Conservation (phyloP, 768 basidiomycete species). For the Pleurotus sapidus region DNA sequence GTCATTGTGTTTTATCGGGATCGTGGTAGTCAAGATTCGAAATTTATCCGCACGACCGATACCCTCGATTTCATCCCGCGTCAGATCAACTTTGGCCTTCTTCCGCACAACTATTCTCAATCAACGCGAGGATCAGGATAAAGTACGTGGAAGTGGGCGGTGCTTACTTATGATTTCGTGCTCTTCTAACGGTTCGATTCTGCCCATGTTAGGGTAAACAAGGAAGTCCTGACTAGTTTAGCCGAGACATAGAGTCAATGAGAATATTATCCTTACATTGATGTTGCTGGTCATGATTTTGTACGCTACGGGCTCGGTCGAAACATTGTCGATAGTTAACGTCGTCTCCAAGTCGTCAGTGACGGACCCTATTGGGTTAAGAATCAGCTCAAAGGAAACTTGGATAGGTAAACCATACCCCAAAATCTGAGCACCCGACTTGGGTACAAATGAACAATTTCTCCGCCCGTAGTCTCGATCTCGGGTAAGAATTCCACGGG, state of each 20-base stretch:
- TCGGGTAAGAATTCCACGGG: slow-evolving; percentile 2
- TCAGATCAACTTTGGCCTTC: neutral
- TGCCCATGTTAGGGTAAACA: slow-evolving; percentile 4
- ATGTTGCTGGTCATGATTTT: slow-evolving; percentile 4
- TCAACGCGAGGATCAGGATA: neutral
- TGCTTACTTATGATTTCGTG: neutral
- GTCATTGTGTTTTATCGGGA: neutral
- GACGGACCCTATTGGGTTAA: neutral
- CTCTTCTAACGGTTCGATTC: slow-evolving; percentile 1
- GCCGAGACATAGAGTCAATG: neutral
- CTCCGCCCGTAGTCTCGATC: neutral
- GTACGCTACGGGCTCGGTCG: slow-evolving; percentile 1
- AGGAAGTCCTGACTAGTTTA: neutral
- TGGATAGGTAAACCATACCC: neutral
- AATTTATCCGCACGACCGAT: neutral
- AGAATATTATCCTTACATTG: neutral
- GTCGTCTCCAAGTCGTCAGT: slow-evolving; percentile 1
- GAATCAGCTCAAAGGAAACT: neutral
- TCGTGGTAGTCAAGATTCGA: neutral
- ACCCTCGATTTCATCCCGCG: neutral
- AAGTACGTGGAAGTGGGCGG: neutral
- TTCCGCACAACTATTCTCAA: neutral
- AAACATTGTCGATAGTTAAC: slow-evolving; percentile 1
- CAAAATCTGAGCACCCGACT: neutral
- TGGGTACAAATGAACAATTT: slow-evolving; percentile 2